Evolutionary conservation across 2,329 filamentous ascomycete genomes (phyloP), one percentile per base, ranked within the genome.

Genomic region (Coniochaeta prunicola): DNA sequence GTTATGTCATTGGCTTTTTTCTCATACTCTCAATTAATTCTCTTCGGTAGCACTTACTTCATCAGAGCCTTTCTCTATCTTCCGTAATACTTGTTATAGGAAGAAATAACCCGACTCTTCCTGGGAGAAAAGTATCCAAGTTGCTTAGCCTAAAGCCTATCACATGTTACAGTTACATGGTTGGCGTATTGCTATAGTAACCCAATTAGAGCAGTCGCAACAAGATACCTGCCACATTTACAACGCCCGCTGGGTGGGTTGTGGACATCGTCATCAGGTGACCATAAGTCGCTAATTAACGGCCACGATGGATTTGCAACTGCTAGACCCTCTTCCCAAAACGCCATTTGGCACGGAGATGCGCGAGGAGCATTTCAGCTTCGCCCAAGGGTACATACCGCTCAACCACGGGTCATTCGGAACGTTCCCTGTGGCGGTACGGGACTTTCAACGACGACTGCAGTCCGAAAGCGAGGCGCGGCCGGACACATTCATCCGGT

Each of bases 381-480:
- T 92, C 60, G 83, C 85, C 54, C 77, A 82, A 0, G 76, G 77
- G n/a, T 91, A 84, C 70, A 79, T 77, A 56, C 92, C 91, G 67
- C 75, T 96, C 58, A 96, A 96, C 70, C 88, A 96, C 68, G 89
- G 91, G 55, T 96, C 91, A 0, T 96, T 90, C 69, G 92, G 92
- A 34, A 86, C 87, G 1, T 86, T 87, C 65, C 92, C 92, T 3
- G 76, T 73, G 12, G 69, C 74, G 24, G 79, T 97, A 60, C 82
- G 80, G 17, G 72, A 80, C 13, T 79, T 78, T 55, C 79, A 88
- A 21, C 84, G 81, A 17, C 67, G 77, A n/a, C 89, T 87, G 66
- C 87, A 92, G 69, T 82, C 87, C 61, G 74, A 77, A 4, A 76
- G 79, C 38, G 92, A 96, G 75, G 76, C 80, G 1, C 77, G 77